These are phyloP conservation scores for Wolfiporia cocos DNA, from an alignment of 1,284 basidiomycete genomes.

Conservation along the genomic window DNA sequence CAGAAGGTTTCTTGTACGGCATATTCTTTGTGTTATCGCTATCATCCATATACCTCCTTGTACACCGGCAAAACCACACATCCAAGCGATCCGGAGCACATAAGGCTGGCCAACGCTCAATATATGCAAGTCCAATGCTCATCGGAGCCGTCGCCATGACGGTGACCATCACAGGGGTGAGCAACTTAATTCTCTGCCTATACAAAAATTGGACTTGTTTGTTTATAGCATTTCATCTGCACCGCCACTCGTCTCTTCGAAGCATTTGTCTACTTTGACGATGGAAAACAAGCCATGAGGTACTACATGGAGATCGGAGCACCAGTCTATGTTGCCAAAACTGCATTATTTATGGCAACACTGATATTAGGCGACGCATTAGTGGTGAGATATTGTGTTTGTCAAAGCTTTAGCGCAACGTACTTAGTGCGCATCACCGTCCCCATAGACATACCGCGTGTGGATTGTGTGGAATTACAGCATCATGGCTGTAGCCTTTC, in stretches of 20 bases:
- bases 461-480: conserved; percentile 5
- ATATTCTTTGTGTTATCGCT: too few relatives aligned
- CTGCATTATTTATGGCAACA: conserved; percentile 1
- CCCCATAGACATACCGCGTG: conserved; percentile 5
- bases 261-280: neutral
- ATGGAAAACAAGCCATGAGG: neutral
- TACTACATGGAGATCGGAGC: conserved; percentile 1
- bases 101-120: neutral
- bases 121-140: neutral
- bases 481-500: conserved; percentile 1
- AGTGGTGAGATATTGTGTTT: neutral
- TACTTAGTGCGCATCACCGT: too few relatives aligned
- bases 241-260: conserved; percentile 2
- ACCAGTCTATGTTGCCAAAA: conserved; percentile 1
- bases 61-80: too few relatives aligned
- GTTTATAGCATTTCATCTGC: conserved; percentile 3
- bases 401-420: neutral
- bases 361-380: conserved; percentile 4
- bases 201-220: neutral
- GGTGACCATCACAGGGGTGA: neutral
- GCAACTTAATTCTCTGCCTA: neutral
- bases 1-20: too few relatives aligned
- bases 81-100: neutral
- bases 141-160: neutral
- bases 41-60: too few relatives aligned